These are phyloP conservation scores for Monosporascus ibericus DNA, from an alignment of 2,329 filamentous ascomycete genomes.

Conservation along the genomic window DNA sequence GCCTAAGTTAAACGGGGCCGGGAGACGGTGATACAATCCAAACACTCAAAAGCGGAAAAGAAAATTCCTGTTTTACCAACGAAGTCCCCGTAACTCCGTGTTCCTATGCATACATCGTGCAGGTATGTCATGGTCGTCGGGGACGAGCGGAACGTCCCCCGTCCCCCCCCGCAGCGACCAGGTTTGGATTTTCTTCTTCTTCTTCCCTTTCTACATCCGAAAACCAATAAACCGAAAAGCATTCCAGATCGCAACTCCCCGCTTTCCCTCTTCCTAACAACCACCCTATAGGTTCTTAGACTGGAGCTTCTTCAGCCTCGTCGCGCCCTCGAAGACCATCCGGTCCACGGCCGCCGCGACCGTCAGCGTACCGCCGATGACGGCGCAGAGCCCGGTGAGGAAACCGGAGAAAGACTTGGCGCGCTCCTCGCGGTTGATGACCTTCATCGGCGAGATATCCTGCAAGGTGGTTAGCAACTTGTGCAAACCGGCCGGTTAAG, in stretches of 20 bases:
- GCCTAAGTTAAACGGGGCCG: no score
- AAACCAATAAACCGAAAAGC: not conserved
- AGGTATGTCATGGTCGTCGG: not conserved
- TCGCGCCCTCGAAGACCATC: constrained; percentile 81
- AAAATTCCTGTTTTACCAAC: not conserved
- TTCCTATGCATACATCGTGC: not conserved
- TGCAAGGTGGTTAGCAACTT: constrained; percentile 29
- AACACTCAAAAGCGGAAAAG: not conserved
- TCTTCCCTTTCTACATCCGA: not conserved
- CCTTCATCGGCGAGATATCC: constrained; percentile 99
- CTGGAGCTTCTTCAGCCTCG: constrained; percentile 80
- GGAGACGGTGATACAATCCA: no score
- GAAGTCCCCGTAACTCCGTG: not conserved
- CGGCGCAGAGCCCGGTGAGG: constrained; percentile 86
- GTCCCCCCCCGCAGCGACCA: not conserved
- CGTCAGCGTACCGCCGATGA: constrained; percentile 90
- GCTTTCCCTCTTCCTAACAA: not conserved
- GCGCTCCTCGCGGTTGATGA: constrained; percentile 90
- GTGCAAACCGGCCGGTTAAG: not conserved
- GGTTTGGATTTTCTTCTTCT: not conserved
- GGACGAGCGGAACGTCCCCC: not conserved
- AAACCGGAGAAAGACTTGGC: constrained; percentile 88
- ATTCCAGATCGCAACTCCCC: not conserved
- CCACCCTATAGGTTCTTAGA: constrained; percentile 48
- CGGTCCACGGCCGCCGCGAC: constrained; percentile 92